Percentiles rank a stretch among this genome's conserved stretches.
Conservation (phyloP, 306 rosid genomes). For the Bauhinia variegata region DNA sequence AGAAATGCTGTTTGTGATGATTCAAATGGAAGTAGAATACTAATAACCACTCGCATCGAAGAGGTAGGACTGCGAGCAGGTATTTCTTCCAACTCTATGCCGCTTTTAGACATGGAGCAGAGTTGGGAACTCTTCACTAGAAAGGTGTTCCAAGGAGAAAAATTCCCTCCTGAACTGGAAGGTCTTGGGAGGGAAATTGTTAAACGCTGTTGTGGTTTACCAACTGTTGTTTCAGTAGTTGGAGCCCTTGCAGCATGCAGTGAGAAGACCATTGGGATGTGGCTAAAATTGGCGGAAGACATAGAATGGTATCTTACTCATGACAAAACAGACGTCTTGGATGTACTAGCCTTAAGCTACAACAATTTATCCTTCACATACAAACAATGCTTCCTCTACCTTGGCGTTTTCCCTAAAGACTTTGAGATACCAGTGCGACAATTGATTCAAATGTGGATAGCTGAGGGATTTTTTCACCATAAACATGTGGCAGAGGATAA, state of each 20-base stretch:
- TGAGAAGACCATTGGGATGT: neutral
- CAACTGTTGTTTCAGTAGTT: neutral
- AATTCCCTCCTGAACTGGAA: neutral
- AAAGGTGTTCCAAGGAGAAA: constrained; percentile 18
- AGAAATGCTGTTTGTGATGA: constrained; percentile 15
- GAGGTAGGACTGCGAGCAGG: neutral
- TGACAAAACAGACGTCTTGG: neutral
- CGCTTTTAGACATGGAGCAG: neutral
- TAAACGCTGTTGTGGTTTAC: neutral
- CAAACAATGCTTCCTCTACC: constrained; percentile 3
- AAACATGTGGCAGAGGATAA: constrained; percentile 31
- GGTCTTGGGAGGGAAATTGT: neutral
- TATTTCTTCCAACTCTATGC: neutral
- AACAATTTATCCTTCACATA: neutral
- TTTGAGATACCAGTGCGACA: neutral
- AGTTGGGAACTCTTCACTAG: constrained; percentile 31
- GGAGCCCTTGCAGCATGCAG: neutral
- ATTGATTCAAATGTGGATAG: constrained; percentile 2
- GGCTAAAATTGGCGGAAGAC: constrained; percentile 30
- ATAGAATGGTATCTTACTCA: constrained; percentile 25
- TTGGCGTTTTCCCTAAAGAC: neutral
- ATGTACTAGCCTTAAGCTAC: neutral
- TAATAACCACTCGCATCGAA: neutral
- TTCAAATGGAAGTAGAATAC: constrained; percentile 13
- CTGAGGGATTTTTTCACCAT: constrained; percentile 36